phyloP scores from a whole-genome alignment of 208 protist genomes.

The Wallacemonas sp. region DNA sequence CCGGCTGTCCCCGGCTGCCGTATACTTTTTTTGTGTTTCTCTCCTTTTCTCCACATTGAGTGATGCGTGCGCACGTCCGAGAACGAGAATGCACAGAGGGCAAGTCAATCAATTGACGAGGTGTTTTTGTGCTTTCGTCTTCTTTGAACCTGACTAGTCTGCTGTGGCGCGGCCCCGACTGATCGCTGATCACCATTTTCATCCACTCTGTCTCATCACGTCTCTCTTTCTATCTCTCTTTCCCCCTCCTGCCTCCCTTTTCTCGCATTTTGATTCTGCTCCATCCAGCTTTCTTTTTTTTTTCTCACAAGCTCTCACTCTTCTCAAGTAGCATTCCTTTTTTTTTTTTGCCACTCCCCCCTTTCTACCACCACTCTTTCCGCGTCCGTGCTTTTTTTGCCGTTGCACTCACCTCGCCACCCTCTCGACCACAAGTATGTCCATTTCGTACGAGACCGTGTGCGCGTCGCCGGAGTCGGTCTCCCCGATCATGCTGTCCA shows the following conservation, averaged over 20 bases:
- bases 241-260: constrained; percentile 3
- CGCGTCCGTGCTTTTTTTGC: constrained; percentile 21
- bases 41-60: too few relatives aligned
- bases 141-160: background rate
- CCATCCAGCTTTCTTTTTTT: background rate
- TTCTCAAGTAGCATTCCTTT: background rate
- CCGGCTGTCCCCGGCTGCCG: too few relatives aligned
- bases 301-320: background rate
- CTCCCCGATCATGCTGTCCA: constrained; percentile 1
- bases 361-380: background rate
- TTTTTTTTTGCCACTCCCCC: background rate
- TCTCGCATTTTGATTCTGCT: background rate
- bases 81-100: too few relatives aligned
- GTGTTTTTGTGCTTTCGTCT: background rate
- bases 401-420: background rate
- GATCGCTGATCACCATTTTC: background rate
- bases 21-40: too few relatives aligned
- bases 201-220: background rate
- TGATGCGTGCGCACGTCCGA: too few relatives aligned
- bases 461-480: background rate
- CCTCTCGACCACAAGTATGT: constrained; percentile 18
- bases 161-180: background rate
- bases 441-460: constrained; percentile 16
- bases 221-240: constrained; percentile 5
- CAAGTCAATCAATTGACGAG: too few relatives aligned